A percentile compares a stretch with the other conserved stretches of the same genome.
Evolutionary conservation across 441 rosid species (phyloP).

Genomic region (Populus hybrid): DNA sequence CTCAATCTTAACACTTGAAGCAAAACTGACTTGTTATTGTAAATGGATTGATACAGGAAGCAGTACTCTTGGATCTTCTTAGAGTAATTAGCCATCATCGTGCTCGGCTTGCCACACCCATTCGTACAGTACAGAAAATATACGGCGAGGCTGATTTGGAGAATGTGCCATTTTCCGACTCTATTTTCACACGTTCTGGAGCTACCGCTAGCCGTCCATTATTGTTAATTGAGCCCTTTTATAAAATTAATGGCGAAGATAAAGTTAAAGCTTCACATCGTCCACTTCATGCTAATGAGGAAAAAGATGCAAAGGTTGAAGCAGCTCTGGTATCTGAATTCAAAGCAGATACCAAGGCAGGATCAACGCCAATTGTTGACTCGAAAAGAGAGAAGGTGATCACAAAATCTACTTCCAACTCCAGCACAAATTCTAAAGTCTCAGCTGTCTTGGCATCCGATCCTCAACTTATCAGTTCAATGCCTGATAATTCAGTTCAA

Average conservation of each 20-base stretch:
- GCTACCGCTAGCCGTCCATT: constrained; percentile 59
- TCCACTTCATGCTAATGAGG: constrained; percentile 38
- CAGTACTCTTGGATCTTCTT: constrained; percentile 79
- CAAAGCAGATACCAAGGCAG: constrained; percentile 30
- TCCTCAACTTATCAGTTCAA: constrained; percentile 9
- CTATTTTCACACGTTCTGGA: constrained; percentile 42
- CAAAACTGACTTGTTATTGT: not conserved
- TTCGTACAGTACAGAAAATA: constrained; percentile 79
- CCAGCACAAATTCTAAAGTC: constrained; percentile 29
- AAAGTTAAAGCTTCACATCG: constrained; percentile 44
- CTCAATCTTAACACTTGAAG: not conserved
- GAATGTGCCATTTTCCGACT: constrained; percentile 64
- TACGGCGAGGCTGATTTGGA: constrained; percentile 65
- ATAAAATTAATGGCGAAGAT: constrained; percentile 72
- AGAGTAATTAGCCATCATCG: constrained; percentile 91
- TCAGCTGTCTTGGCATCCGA: constrained; percentile 20
- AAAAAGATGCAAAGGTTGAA: constrained; percentile 46
- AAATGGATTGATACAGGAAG: constrained; percentile 55
- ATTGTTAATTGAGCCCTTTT: constrained; percentile 69
- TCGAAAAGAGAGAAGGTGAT: constrained; percentile 37
- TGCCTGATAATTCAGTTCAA: constrained; percentile 17
- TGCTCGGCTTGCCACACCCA: constrained; percentile 90
- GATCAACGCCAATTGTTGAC: constrained; percentile 29
- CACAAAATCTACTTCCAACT: constrained; percentile 21
- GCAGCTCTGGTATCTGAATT: constrained; percentile 29